Evolutionary conservation across 1,139 yeast genomes (phyloP).

Genomic region (Geotrichum australiense): DNA sequence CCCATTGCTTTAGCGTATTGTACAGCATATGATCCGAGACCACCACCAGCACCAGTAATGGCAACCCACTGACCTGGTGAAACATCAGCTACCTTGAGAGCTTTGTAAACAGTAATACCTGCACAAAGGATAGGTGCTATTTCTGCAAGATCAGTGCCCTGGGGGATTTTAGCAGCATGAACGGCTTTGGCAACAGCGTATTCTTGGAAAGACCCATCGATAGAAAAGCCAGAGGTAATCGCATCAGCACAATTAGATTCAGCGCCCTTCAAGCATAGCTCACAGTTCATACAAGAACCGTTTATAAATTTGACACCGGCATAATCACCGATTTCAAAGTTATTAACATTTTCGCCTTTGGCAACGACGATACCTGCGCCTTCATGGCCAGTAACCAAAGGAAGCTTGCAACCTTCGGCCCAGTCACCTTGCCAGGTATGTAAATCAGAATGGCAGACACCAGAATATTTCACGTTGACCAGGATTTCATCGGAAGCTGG

Average conservation of each 20-base stretch:
- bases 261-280: slow-evolving; percentile 57
- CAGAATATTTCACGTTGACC: slow-evolving; percentile 56
- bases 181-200: slow-evolving; percentile 80
- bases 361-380: slow-evolving; percentile 81
- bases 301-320: slow-evolving; percentile 72
- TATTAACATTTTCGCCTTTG: slow-evolving; percentile 57
- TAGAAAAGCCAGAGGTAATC: slow-evolving; percentile 69
- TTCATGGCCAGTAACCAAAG: slow-evolving; percentile 78
- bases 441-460: slow-evolving; percentile 62
- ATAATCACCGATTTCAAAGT: slow-evolving; percentile 65
- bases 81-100: slow-evolving; percentile 61
- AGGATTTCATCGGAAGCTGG: slow-evolving; percentile 55
- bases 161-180: slow-evolving; percentile 73
- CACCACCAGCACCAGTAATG: slow-evolving; percentile 79
- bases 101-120: slow-evolving; percentile 80
- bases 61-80: slow-evolving; percentile 74
- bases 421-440: slow-evolving; percentile 72
- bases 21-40: slow-evolving; percentile 71
- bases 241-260: slow-evolving; percentile 67
- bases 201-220: slow-evolving; percentile 79
- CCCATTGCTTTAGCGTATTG: slow-evolving; percentile 85
- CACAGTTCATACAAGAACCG: slow-evolving; percentile 68
- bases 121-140: slow-evolving; percentile 75
- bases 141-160: slow-evolving; percentile 61
- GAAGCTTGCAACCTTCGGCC: slow-evolving; percentile 57